These are phyloP conservation scores for Pythium apleroticum DNA, from an alignment of 352 stramenopile species.

Conservation along the genomic window DNA sequence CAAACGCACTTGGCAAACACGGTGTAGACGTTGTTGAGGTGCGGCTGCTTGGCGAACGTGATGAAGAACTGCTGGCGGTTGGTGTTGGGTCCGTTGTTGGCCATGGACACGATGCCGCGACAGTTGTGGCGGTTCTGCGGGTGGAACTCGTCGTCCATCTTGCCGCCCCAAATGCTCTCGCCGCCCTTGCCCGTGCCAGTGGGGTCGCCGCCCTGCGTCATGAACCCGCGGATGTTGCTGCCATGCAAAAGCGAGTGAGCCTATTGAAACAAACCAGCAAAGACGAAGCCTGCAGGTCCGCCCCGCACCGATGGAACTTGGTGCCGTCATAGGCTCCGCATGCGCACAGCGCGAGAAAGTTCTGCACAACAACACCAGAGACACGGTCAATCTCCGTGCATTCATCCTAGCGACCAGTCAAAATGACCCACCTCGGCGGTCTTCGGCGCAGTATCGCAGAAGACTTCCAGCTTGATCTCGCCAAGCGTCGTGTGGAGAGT, in stretches of 20 bases:
- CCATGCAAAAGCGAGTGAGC: background rate
- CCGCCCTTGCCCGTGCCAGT: constrained; percentile 90
- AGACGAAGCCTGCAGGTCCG: too few species aligned
- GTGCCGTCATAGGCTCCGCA: constrained; percentile 89
- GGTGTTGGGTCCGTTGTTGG: constrained; percentile 90
- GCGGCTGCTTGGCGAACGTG: constrained; percentile 94
- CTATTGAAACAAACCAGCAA: too few species aligned
- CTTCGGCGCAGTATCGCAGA: constrained; percentile 91
- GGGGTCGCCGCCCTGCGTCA: constrained; percentile 89
- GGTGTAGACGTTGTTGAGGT: constrained; percentile 98
- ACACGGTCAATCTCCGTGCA: background rate
- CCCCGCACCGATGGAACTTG: constrained; percentile 88
- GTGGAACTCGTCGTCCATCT: constrained; percentile 93
- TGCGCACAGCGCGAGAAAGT: constrained; percentile 96
- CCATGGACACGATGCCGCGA: constrained; percentile 91
- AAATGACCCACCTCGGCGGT: constrained; percentile 70
- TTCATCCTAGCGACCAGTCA: background rate
- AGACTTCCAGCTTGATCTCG: constrained; percentile 97
- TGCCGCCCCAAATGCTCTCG: constrained; percentile 88
- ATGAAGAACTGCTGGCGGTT: constrained; percentile 99
- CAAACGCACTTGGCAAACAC: constrained; percentile 93
- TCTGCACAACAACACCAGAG: constrained; percentile 48
- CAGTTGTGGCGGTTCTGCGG: constrained; percentile 88
- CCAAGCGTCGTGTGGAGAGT: constrained; percentile 95
- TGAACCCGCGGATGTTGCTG: constrained; percentile 88